These are phyloP conservation scores for Trametes sanguinea DNA, from an alignment of 768 basidiomycete species.

Conservation along the genomic window DNA sequence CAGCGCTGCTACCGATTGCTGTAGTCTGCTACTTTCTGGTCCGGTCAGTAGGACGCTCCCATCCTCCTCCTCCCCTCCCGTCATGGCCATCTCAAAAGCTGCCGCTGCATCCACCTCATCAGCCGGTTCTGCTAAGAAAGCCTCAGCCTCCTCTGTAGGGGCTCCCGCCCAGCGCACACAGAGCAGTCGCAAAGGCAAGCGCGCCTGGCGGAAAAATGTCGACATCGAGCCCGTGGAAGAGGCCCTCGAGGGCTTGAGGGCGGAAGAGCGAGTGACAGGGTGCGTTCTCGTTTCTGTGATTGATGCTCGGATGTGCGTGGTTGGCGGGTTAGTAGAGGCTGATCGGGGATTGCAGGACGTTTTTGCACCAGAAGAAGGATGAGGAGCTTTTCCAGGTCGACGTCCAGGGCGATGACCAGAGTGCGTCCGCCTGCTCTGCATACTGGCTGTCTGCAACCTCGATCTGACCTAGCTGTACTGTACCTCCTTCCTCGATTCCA, in stretches of 20 bases:
- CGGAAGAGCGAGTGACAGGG: conserved; percentile 84
- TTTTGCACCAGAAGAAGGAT: conserved; percentile 67
- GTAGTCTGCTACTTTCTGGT: too few species aligned
- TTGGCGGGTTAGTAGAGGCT: neutral
- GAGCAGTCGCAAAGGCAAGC: conserved; percentile 85
- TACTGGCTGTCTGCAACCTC: neutral
- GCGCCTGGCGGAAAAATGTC: conserved; percentile 92
- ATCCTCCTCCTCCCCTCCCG: neutral
- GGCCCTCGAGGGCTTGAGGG: conserved; percentile 71
- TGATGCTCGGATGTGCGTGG: too few species aligned
- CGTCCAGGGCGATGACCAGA: conserved; percentile 70
- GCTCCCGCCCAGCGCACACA: conserved; percentile 68
- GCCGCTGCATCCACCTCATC: neutral
- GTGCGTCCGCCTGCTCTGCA: conserved; percentile 40
- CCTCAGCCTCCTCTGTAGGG: conserved; percentile 36
- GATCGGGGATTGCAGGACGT: conserved; percentile 45
- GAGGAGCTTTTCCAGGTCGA: conserved; percentile 82
- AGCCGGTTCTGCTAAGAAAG: conserved; percentile 7
- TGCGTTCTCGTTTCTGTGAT: conserved; percentile 30
- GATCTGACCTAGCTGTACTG: neutral
- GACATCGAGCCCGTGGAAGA: conserved; percentile 79
- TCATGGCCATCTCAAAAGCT: conserved; percentile 6
- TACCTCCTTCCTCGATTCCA: too few species aligned
- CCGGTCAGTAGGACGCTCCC: neutral
- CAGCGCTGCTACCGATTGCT: too few species aligned